phyloP scores from a whole-genome alignment of 257 asterid genomes.

The Euphrasia confusa region DNA sequence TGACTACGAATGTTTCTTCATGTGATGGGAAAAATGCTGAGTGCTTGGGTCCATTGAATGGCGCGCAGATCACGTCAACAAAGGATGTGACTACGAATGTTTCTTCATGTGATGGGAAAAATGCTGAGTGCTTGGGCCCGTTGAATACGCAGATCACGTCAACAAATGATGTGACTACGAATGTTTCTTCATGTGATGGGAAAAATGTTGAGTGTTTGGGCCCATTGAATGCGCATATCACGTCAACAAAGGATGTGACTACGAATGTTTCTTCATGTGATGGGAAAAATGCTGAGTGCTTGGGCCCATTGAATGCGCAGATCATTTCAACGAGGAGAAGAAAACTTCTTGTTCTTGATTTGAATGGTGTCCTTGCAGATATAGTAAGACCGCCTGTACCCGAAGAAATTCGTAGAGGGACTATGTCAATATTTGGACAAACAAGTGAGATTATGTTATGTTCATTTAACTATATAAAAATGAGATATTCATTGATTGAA shows the following conservation, averaged over 20 bases:
- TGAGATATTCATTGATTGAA: not conserved
- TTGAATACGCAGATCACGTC: no score
- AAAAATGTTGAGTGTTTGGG: no score
- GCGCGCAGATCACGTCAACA: not conserved
- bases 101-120: conserved; percentile 25
- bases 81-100: conserved; percentile 13
- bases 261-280: no score
- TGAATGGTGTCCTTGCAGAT: conserved; percentile 86
- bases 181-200: no score
- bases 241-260: no score
- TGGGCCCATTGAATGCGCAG: no score
- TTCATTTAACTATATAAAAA: not conserved
- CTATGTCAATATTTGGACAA: conserved; percentile 36
- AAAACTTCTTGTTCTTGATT: conserved; percentile 82
- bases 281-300: no score
- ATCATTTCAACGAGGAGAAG: conserved; percentile 36
- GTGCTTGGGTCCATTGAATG: conserved; percentile 17
- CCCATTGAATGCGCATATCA: no score
- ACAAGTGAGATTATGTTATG: conserved; percentile 47
- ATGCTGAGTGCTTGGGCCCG: conserved; percentile 12
- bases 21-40: conserved; percentile 25
- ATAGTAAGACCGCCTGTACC: conserved; percentile 43
- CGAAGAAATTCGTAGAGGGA: conserved; percentile 32
- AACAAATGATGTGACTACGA: no score
- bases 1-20: conserved; percentile 16